Conservation (phyloP, 106 monocot genomes). For the Ottelia alismoides region DNA sequence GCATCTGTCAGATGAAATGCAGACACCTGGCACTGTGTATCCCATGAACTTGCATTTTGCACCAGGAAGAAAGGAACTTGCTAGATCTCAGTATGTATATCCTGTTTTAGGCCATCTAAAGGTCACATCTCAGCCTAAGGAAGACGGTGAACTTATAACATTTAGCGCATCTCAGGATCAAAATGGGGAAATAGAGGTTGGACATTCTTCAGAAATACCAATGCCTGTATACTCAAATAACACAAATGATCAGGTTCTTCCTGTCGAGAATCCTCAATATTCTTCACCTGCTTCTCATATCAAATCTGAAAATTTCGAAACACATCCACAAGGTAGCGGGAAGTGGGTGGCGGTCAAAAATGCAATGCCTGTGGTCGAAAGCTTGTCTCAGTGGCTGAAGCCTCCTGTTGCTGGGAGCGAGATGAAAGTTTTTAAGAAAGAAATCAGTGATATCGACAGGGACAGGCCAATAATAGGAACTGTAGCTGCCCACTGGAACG, state of each 20-base stretch:
- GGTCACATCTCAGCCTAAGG: background rate
- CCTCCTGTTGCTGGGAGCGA: constrained; percentile 18
- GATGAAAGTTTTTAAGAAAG: constrained; percentile 9
- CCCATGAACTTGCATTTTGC: constrained; percentile 14
- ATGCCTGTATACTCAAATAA: no score
- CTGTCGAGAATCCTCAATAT: no score
- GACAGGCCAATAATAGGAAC: constrained; percentile 77
- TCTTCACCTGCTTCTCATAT: background rate
- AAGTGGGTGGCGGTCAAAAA: constrained; percentile 5
- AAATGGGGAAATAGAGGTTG: background rate
- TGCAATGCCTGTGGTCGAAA: constrained; percentile 13
- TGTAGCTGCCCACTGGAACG: constrained; percentile 72
- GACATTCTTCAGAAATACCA: no score
- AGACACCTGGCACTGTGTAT: constrained; percentile 41
- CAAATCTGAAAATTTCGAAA: constrained; percentile 7
- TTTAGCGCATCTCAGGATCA: background rate
- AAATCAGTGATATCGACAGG: constrained; percentile 24
- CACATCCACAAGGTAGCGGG: constrained; percentile 7
- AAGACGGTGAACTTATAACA: no score
- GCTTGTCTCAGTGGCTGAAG: constrained; percentile 57
- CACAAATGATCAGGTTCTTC: no score
- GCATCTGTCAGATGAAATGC: constrained; percentile 36
- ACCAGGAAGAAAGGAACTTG: constrained; percentile 14
- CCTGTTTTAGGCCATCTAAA: constrained; percentile 18
- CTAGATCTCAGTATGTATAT: constrained; percentile 25